Conservation (phyloP, 768 basidiomycete species). For the Leccinellum rugosiceps region DNA sequence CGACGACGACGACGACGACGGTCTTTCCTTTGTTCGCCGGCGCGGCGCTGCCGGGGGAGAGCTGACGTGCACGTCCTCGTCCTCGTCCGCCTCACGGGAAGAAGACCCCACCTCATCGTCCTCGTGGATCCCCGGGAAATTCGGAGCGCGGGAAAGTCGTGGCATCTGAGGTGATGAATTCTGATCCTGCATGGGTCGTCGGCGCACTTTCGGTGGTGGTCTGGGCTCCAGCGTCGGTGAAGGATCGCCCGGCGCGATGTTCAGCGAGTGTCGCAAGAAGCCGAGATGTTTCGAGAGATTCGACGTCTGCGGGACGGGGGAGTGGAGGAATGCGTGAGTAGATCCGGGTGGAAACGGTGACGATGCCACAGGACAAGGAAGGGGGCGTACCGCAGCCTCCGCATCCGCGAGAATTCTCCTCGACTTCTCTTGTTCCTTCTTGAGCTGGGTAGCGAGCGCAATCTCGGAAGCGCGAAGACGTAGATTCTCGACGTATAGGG, state of each 20-base stretch:
- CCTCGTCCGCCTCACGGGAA: constrained; percentile 38
- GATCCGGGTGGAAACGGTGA: neutral
- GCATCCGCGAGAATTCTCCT: constrained; percentile 68
- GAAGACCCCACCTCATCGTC: constrained; percentile 57
- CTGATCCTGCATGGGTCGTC: constrained; percentile 43
- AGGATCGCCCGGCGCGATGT: constrained; percentile 35
- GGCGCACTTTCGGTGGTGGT: constrained; percentile 49
- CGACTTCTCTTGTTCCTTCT: constrained; percentile 77
- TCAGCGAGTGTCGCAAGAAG: constrained; percentile 61
- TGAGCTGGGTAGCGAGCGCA: constrained; percentile 69
- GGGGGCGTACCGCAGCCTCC: constrained; percentile 62
- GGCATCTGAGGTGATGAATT: constrained; percentile 47
- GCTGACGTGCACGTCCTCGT: constrained; percentile 36
- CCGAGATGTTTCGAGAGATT: constrained; percentile 63
- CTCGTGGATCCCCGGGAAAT: constrained; percentile 62
- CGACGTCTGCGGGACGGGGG: constrained; percentile 40
- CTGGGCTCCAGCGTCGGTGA: constrained; percentile 39
- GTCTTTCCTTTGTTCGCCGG: constrained; percentile 46
- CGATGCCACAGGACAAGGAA: constrained; percentile 14
- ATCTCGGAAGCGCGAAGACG: constrained; percentile 79
- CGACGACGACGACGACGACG: constrained; percentile 24
- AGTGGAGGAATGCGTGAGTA: neutral
- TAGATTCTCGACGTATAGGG: constrained; percentile 80
- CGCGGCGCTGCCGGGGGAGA: constrained; percentile 35
- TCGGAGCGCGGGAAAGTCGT: constrained; percentile 64